Base-by-base conservation (phyloP, 352 stramenopile genomes). In the Blastocystis sp. region DNA sequence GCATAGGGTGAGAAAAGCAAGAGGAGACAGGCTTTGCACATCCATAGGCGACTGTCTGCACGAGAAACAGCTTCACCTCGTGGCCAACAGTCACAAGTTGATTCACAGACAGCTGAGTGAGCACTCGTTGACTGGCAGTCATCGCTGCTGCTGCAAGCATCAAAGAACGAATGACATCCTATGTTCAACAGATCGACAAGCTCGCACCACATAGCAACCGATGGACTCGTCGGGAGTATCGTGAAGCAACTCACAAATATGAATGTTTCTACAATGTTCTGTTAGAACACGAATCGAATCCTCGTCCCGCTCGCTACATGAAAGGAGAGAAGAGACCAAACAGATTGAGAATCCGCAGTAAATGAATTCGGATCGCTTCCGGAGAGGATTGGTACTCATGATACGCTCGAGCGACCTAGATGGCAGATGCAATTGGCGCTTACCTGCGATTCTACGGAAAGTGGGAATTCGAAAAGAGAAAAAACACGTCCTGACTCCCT, bases 251-350 rank as follows among this genome's bases (percentile, higher is more conserved):
- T 77, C 66, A 20, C 43, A 13, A 54, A 77, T 56, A 23, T 53
- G 20, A 13, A 77, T 56, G 43, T 77, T 45, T 77, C 34, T 77
- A n/a, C 66, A 77, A 34, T 39, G 66, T 55, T 77, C 66, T 53
- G 66, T 77, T n/a, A 77, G 18, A 13, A 77, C 20, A 34, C 39
- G 26, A 53, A 77, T 9, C 9, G 34, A 11, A 56, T 53, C 23
- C 20, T 39, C 13, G 4, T 20, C 20, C 7, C n/a, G 34, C 29
- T 77, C 66, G 7, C 66, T 77, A 55, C 66, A 56, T 29, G 54
- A 7, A 77, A 55, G 54, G 9, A 20, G 4, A 15, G 45, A 18
- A 3, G 5, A 29, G 6, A 13, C 41, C 70, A 26, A 23, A 80
- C 70, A 80, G 13, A 34, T 47, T 20, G 15, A 54, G n/a, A 41